Conservation (phyloP, 352 stramenopile genomes). For the Phytopythium cucurbitacearum region DNA sequence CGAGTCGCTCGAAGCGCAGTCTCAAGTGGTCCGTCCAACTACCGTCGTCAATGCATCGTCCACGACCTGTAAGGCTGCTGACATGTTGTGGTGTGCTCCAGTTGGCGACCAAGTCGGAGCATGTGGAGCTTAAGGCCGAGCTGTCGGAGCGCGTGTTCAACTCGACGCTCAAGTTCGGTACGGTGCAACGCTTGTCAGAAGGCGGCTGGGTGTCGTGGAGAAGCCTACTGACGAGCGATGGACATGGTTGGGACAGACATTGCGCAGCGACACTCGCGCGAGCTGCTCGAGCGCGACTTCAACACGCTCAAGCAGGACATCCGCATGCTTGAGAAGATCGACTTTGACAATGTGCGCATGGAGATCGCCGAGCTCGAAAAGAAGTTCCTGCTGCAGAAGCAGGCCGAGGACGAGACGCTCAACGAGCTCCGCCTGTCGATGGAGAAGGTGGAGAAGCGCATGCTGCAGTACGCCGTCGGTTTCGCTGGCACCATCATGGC, state of each 20-base stretch:
- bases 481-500: slow-evolving; percentile 88
- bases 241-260: slow-evolving; percentile 43
- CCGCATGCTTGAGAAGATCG: slow-evolving; percentile 88
- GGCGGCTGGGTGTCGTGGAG: not conserved
- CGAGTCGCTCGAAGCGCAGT: slow-evolving; percentile 69
- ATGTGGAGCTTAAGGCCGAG: slow-evolving; percentile 82
- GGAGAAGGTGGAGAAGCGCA: slow-evolving; percentile 88
- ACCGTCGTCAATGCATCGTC: not conserved
- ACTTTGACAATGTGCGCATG: slow-evolving; percentile 88
- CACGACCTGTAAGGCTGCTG: not conserved
- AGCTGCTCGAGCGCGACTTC: slow-evolving; percentile 86
- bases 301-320: slow-evolving; percentile 90
- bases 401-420: slow-evolving; percentile 83
- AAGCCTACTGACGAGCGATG: too few relatives aligned
- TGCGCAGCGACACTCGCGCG: slow-evolving; percentile 83
- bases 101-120: slow-evolving; percentile 84
- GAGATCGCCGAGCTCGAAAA: slow-evolving; percentile 87
- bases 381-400: slow-evolving; percentile 88
- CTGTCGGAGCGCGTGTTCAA: slow-evolving; percentile 87
- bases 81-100: slow-evolving; percentile 10
- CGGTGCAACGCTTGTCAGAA: not conserved
- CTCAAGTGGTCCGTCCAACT: slow-evolving; percentile 20
- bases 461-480: slow-evolving; percentile 85
- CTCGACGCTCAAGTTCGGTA: slow-evolving; percentile 88
- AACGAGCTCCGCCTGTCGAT: slow-evolving; percentile 85